A percentile compares a stretch with the other conserved stretches of the same genome.
Evolutionary conservation across 2,329 filamentous ascomycete species (phyloP).

Genomic region (Lachnellula willkommii): DNA sequence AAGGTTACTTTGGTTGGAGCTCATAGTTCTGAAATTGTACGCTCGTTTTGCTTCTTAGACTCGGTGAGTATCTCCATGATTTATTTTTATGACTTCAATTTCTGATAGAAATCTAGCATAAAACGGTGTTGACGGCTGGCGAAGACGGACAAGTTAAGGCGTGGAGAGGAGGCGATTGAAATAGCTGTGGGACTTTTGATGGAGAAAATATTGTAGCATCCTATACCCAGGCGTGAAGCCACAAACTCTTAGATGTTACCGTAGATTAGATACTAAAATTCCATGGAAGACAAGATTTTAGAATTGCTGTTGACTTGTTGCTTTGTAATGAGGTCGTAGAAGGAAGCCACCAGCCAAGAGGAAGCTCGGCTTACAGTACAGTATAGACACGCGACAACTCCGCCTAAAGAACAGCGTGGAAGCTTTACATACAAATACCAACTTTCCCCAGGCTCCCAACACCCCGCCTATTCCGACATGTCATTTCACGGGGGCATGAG

Average conservation of each 20-base stretch:
- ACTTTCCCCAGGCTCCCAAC: constrained; percentile 9
- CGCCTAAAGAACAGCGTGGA: constrained; percentile 21
- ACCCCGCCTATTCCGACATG: constrained; percentile 11
- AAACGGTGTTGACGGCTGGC: constrained; percentile 35
- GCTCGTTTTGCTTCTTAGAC: constrained; percentile 60
- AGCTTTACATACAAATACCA: constrained; percentile 11
- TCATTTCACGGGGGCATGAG: constrained; percentile 13
- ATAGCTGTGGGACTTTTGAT: neutral
- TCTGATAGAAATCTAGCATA: constrained; percentile 20
- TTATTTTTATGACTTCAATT: neutral
- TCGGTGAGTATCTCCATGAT: constrained; percentile 35
- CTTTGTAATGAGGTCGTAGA: constrained; percentile 1
- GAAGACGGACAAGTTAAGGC: constrained; percentile 38
- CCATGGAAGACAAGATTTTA: too few species aligned
- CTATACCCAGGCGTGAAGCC: neutral
- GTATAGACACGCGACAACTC: neutral
- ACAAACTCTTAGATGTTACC: too few species aligned
- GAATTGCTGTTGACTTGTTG: neutral
- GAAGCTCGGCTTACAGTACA: neutral
- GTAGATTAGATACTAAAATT: too few species aligned
- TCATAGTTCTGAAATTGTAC: constrained; percentile 59
- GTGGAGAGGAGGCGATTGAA: constrained; percentile 31
- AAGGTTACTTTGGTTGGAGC: constrained; percentile 56
- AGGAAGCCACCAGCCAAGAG: neutral
- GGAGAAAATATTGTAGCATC: neutral